Base-by-base conservation (phyloP, 306 rosid species). In the Castanopsis chinensis region DNA sequence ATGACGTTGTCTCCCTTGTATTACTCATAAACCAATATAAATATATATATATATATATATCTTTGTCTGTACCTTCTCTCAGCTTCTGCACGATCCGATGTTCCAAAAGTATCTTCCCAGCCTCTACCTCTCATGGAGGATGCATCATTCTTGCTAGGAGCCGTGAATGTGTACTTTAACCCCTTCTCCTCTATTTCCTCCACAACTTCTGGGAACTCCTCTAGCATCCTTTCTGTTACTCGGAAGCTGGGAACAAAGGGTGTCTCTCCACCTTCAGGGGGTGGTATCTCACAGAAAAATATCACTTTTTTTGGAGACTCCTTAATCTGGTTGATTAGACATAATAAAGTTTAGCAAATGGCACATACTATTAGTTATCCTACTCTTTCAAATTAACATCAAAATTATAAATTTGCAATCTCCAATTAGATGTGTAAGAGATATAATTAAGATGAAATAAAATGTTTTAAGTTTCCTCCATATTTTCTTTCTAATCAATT, bases 61-160 rank as follows among this genome's bases (percentile, higher is more conserved):
- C 11, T 45, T 12, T 21, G 23, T 32, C 57, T 55, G 14, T 80
- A 93, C 98, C 88, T 91, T 81, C 8, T 81, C 71, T 93, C 88
- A n/a, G 91, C 98, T 86, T 79, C 83, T 5, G 75, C 72, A 8
- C 51, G 88, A 81, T 90, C 93, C 0, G 98, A 86, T 71, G 97
- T 82, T 0, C 76, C 90, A 76, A 93, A 90, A 53, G 98, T 84
- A 57, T 90, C 90, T 64, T 93, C 89, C 98, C 95, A 93, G 0
- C 93, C 94, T 81, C 98, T 81, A n/a, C 98, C 97, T 76, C 97
- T 93, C 97, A 91, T 91, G 61, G 97, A 90, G 8, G 85, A 76
- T 0, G 79, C 78, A 72, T 89, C 76, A 75, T 83, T 87, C 28
- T 86, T 85, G 85, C 93, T 85, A 30, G 9, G 85, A 73, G 93